These are phyloP conservation scores for Eremomyces bilateralis DNA, from an alignment of 495 filamentous ascomycete genomes.

Conservation along the genomic window DNA sequence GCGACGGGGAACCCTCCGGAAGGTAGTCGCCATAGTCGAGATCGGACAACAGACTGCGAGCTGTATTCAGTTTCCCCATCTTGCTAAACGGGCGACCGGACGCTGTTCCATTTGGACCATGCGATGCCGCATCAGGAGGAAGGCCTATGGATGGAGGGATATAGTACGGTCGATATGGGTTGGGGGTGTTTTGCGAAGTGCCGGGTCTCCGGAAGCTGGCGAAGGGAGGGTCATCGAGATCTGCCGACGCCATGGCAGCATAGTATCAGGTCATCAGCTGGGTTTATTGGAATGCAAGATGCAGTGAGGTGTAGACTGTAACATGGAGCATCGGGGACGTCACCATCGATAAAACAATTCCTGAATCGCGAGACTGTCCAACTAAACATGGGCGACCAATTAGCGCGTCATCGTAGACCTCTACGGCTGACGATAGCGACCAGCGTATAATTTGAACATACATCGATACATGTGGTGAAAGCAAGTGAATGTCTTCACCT, in stretches of 20 bases:
- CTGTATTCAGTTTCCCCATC: conserved; percentile 25
- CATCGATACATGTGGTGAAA: too few relatives aligned
- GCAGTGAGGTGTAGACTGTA: too few relatives aligned
- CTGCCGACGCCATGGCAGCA: neutral
- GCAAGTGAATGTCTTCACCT: too few relatives aligned
- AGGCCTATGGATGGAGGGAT: conserved; percentile 60
- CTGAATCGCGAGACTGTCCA: too few relatives aligned
- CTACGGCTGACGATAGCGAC: too few relatives aligned
- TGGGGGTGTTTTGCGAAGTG: conserved; percentile 39
- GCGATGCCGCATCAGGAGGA: conserved; percentile 5
- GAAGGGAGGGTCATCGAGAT: neutral
- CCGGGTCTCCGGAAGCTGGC: conserved; percentile 6
- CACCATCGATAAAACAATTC: too few relatives aligned
- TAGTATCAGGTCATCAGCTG: too few relatives aligned
- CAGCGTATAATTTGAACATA: too few relatives aligned
- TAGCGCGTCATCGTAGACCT: too few relatives aligned
- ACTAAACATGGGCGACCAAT: too few relatives aligned
- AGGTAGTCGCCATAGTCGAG: conserved; percentile 80
- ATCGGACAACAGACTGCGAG: conserved; percentile 65
- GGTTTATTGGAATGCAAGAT: too few relatives aligned
- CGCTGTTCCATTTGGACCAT: neutral
- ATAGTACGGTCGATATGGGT: conserved; percentile 90
- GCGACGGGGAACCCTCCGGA: conserved; percentile 49
- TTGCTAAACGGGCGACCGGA: conserved; percentile 2
- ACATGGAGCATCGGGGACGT: too few relatives aligned